Conservation (phyloP, 257 asterid genomes). For the Salvia rosmarinus region DNA sequence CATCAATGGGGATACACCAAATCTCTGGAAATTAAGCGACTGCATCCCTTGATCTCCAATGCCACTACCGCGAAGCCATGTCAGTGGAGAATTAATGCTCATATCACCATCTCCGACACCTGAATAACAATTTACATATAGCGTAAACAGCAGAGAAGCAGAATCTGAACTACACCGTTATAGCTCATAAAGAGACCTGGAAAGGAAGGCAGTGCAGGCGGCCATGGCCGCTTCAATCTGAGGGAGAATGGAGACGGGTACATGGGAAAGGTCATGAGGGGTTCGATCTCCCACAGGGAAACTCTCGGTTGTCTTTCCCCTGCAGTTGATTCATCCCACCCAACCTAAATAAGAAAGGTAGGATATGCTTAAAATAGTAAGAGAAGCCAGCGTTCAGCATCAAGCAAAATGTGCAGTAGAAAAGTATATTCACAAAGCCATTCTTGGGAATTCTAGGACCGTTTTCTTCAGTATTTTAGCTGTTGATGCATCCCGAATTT, state of each 20-base stretch:
- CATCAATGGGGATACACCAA: constrained; percentile 68
- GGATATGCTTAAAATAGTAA: constrained; percentile 3
- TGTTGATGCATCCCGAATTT: background rate
- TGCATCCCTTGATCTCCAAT: constrained; percentile 69
- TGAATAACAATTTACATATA: constrained; percentile 43
- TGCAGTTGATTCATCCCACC: constrained; percentile 98
- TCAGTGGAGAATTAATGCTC: constrained; percentile 59
- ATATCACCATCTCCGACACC: constrained; percentile 64
- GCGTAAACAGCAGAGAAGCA: background rate
- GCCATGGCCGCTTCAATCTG: constrained; percentile 92
- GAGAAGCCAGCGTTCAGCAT: background rate
- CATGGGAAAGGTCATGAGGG: constrained; percentile 88
- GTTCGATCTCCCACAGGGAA: constrained; percentile 94
- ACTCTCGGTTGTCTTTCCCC: constrained; percentile 96
- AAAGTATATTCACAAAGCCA: background rate
- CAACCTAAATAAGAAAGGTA: constrained; percentile 62
- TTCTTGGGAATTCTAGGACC: background rate
- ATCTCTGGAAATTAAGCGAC: constrained; percentile 71
- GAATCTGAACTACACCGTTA: constrained; percentile 35
- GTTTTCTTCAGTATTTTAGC: background rate
- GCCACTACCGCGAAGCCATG: constrained; percentile 84
- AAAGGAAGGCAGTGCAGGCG: constrained; percentile 70
- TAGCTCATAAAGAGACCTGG: constrained; percentile 54
- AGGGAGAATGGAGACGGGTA: constrained; percentile 86
- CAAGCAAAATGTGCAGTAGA: background rate